Evolutionary conservation across 2,329 filamentous ascomycete genomes (phyloP).

Genomic region (Fusarium algeriense): DNA sequence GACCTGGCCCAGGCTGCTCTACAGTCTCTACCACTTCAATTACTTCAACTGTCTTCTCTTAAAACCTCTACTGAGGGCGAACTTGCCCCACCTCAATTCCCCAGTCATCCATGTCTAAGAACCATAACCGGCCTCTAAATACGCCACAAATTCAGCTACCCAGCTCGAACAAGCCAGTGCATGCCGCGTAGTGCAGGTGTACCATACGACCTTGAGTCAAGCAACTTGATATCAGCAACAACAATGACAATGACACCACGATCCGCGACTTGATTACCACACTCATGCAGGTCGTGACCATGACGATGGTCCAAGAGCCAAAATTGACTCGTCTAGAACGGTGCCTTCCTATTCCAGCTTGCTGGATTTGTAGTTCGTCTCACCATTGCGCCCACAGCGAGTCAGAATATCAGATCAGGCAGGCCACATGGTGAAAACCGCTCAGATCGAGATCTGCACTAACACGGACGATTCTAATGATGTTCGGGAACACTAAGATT

Average conservation of each 20-base stretch:
- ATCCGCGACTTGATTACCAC: slow-evolving; percentile 16
- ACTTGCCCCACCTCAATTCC: neutral
- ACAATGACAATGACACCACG: slow-evolving; percentile 14
- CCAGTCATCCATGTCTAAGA: neutral
- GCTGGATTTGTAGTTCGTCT: slow-evolving; percentile 32
- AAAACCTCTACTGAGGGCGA: neutral
- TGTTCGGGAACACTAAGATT: slow-evolving; percentile 29
- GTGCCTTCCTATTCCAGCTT: slow-evolving; percentile 35
- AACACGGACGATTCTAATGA: slow-evolving; percentile 40
- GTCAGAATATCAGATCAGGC: slow-evolving; percentile 48
- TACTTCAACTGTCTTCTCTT: neutral
- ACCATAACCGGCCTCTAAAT: slow-evolving; percentile 19
- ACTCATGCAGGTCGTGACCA: slow-evolving; percentile 13
- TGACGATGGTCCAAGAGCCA: slow-evolving; percentile 21
- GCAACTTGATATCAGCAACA: slow-evolving; percentile 23
- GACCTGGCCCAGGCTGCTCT: slow-evolving; percentile 26
- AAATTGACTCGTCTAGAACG: slow-evolving; percentile 31
- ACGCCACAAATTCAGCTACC: slow-evolving; percentile 36
- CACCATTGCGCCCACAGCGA: slow-evolving; percentile 42
- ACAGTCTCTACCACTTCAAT: neutral
- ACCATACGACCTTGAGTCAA: slow-evolving; percentile 37
- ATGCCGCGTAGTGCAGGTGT: slow-evolving; percentile 27
- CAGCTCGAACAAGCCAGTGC: slow-evolving; percentile 35
- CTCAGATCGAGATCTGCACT: slow-evolving; percentile 48
- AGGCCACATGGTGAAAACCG: slow-evolving; percentile 38